Evolutionary conservation across 2,329 filamentous ascomycete genomes (phyloP).

Genomic region (Clarireedia sp.): DNA sequence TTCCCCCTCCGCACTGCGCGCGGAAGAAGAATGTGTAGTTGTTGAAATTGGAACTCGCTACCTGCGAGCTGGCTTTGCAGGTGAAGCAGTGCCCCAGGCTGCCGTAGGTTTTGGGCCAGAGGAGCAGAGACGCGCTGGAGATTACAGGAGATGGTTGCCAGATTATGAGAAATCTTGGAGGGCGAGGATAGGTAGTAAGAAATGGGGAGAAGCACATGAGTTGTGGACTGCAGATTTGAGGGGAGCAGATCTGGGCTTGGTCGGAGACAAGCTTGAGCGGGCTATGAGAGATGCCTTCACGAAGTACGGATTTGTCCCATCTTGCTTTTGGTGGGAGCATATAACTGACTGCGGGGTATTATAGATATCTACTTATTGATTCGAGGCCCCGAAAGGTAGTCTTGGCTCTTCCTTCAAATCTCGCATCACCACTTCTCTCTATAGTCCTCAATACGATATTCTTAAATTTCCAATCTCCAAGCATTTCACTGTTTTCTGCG

Average conservation of each 20-base stretch:
- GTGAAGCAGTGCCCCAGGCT: conserved; percentile 69
- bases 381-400: conserved; percentile 67
- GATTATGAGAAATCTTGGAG: conserved; percentile 43
- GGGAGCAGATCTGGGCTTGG: conserved; percentile 65
- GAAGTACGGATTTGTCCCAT: conserved; percentile 52
- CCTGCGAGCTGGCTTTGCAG: conserved; percentile 77
- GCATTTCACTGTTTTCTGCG: conserved; percentile 70
- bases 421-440: conserved; percentile 73
- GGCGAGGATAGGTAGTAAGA: conserved; percentile 37
- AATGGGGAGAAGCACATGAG: conserved; percentile 60
- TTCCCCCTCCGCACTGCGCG: conserved; percentile 51
- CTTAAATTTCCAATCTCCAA: conserved; percentile 68
- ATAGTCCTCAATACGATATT: conserved; percentile 72
- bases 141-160: conserved; percentile 65
- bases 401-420: conserved; percentile 66
- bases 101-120: conserved; percentile 66
- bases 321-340: conserved; percentile 18
- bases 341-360: conserved; percentile 10
- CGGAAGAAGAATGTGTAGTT: conserved; percentile 79
- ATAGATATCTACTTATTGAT: conserved; percentile 59
- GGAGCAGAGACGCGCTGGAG: conserved; percentile 67
- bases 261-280: conserved; percentile 82
- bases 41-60: conserved; percentile 76
- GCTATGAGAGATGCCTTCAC: conserved; percentile 74
- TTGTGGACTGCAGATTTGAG: conserved; percentile 73